phyloP scores from a whole-genome alignment of 768 basidiomycete genomes.

The Phanerochaete sordida region DNA sequence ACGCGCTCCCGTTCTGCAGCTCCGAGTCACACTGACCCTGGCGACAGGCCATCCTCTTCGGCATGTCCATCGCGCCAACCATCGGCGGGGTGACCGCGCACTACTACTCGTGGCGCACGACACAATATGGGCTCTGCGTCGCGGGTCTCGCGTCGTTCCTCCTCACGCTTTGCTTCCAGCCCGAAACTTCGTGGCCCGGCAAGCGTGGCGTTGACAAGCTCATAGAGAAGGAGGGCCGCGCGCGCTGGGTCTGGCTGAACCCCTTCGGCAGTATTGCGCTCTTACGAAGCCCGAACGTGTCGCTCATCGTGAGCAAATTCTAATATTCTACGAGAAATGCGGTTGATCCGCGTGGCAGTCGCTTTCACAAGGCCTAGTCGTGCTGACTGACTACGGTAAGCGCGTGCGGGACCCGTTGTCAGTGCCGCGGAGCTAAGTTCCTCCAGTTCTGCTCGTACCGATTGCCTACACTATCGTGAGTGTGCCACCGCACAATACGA shows the following conservation, averaged over 20 bases:
- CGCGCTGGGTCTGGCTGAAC: constrained; percentile 48
- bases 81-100: constrained; percentile 54
- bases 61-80: constrained; percentile 59
- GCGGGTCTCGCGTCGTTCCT: constrained; percentile 38
- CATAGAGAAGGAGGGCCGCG: constrained; percentile 8
- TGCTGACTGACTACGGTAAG: constrained; percentile 34
- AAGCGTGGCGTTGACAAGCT: constrained; percentile 50
- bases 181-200: constrained; percentile 66
- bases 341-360: constrained; percentile 31
- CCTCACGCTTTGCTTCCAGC: constrained; percentile 43
- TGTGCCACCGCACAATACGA: constrained; percentile 1
- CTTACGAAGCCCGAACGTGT: constrained; percentile 57
- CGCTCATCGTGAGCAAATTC: constrained; percentile 43
- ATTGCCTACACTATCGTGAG: constrained; percentile 65
- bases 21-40: no score
- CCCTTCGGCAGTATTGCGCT: constrained; percentile 50
- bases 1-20: constrained; percentile 4
- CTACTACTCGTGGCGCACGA: constrained; percentile 63
- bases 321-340: neutral
- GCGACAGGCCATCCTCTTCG: constrained; percentile 47
- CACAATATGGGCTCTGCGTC: constrained; percentile 46
- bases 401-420: constrained; percentile 10
- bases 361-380: constrained; percentile 32
- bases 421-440: neutral
- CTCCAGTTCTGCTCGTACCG: constrained; percentile 49